Conservation (phyloP, 768 basidiomycete species). For the Melanogaster broomeanus region DNA sequence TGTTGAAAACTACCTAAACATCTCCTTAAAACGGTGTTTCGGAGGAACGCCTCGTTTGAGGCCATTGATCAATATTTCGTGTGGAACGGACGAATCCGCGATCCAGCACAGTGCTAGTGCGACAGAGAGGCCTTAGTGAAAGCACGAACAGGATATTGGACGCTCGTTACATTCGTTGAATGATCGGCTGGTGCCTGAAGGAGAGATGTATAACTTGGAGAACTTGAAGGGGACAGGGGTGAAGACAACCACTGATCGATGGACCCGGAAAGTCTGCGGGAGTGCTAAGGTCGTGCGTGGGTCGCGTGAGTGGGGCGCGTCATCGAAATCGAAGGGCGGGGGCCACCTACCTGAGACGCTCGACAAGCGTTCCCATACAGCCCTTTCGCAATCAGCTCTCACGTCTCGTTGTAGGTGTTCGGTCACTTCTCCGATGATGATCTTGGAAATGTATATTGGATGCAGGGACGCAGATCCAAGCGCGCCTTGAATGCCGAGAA, state of each 20-base stretch:
- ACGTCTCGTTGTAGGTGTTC: slow-evolving; percentile 40
- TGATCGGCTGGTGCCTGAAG: slow-evolving; percentile 39
- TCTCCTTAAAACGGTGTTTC: slow-evolving; percentile 63
- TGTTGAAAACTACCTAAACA: slow-evolving; percentile 55
- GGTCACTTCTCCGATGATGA: slow-evolving; percentile 77
- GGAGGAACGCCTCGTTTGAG: slow-evolving; percentile 75
- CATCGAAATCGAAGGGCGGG: not conserved
- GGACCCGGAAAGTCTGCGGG: slow-evolving; percentile 48
- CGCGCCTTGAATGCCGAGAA: slow-evolving; percentile 85
- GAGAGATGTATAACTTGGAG: slow-evolving; percentile 46
- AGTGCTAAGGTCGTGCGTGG: slow-evolving; percentile 37
- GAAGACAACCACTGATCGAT: slow-evolving; percentile 55
- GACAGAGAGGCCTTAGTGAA: slow-evolving; percentile 1
- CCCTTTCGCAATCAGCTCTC: slow-evolving; percentile 64
- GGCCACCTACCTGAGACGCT: slow-evolving; percentile 39
- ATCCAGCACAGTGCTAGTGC: slow-evolving; percentile 70
- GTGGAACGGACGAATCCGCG: slow-evolving; percentile 44
- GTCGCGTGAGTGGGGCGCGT: not conserved
- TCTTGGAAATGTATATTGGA: slow-evolving; percentile 63
- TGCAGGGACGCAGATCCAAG: slow-evolving; percentile 54
- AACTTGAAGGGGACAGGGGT: slow-evolving; percentile 58
- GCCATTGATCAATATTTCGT: slow-evolving; percentile 78
- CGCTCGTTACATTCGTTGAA: slow-evolving; percentile 67
- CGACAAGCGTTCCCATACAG: slow-evolving; percentile 59
- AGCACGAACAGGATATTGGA: not conserved